These are phyloP conservation scores for Geranium incanum DNA, from an alignment of 441 rosid genomes.

Conservation along the genomic window DNA sequence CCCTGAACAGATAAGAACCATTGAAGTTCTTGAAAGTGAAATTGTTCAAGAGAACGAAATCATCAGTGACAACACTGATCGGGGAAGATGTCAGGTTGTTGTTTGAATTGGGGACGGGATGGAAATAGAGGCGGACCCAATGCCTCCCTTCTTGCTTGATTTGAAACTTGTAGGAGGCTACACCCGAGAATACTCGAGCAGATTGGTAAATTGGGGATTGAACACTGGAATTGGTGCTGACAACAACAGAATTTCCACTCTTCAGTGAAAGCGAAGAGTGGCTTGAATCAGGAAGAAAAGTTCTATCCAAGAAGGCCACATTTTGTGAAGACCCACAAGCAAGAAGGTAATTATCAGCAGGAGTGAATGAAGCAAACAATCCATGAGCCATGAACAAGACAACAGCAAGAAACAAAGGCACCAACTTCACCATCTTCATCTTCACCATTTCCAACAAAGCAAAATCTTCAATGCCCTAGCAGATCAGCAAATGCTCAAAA, in stretches of 20 bases:
- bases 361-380: constrained; percentile 45
- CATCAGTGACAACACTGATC: constrained; percentile 58
- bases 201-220: constrained; percentile 58
- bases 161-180: constrained; percentile 63
- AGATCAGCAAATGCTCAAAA: constrained; percentile 21
- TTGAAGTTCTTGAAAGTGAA: constrained; percentile 60
- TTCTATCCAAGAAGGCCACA: constrained; percentile 57
- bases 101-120: constrained; percentile 46
- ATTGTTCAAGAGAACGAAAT: constrained; percentile 73
- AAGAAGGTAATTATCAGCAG: constrained; percentile 68
- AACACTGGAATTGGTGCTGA: constrained; percentile 37
- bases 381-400: constrained; percentile 30
- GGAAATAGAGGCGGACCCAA: constrained; percentile 93
- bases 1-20: constrained; percentile 62
- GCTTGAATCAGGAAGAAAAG: constrained; percentile 62
- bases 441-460: constrained; percentile 25
- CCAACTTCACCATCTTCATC: constrained; percentile 39
- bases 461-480: constrained; percentile 19
- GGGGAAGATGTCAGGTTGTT: constrained; percentile 50
- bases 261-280: constrained; percentile 51
- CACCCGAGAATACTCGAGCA: constrained; percentile 65
- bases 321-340: constrained; percentile 72
- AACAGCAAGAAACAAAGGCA: constrained; percentile 28
- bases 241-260: constrained; percentile 43
- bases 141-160: constrained; percentile 66